Evolutionary conservation across 768 basidiomycete species (phyloP), one percentile per base, ranked within the genome.

Genomic region (Tricholoma sp.): DNA sequence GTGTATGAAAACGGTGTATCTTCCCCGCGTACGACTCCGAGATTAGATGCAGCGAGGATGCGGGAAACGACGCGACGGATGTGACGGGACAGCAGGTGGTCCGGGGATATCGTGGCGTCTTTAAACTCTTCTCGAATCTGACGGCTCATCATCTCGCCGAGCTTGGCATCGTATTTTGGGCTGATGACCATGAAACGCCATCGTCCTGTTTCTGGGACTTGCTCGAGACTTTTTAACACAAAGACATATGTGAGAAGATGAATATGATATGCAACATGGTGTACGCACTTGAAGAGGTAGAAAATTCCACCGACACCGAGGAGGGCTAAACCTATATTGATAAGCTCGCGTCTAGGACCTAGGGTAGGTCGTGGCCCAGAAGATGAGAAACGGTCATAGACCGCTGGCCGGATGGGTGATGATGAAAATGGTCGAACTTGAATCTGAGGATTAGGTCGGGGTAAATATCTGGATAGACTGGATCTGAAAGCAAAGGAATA

Each of bases 151-250:
- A 68, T 41, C 48, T 81, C 70, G 15, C 74, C 79, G 12, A 88
- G 66, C 78, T 82, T 48, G 18, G 50, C 41, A 71, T 94, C 91
- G 28, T 69, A 71, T 52, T 75, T 74, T 0, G 78, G 78, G 41
- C 79, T 79, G 3, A 86, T 78, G 65, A 90, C 88, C 82, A 98
- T 96, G 67, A 95, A 97, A 18, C 95, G 72, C 81, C 87, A 88
- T 55, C 95, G 74, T 0, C 93, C 92, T 0, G 92, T 95, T 66
- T 94, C 88, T 2, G 89, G 85, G 0, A 93, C 89, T 65, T 82
- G 79, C 67, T 98, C 94, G 28, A 95, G 76, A 64, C 92, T 94
- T 59, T 6, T 24, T 39, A 48, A n/a, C 4, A 11, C 32, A 9
- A 5, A 47, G 11, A 41, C 1, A 13, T 20, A 9, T 17, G 11